Base-by-base conservation (phyloP, 306 rosid species). In the Alnus rubra region DNA sequence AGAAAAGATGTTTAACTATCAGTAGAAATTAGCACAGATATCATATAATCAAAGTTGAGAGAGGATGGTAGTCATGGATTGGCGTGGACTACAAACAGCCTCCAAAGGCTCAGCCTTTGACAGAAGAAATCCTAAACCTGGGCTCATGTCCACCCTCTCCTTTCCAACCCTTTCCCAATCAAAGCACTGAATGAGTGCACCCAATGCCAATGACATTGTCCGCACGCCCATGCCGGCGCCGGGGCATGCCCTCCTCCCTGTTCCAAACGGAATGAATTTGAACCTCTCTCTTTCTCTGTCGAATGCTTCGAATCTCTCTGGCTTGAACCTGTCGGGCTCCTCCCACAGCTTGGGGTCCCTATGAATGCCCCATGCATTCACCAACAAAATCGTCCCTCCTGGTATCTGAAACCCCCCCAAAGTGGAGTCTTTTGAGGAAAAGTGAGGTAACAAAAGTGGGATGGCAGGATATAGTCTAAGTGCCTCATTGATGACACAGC, bases 351-450 rank as follows among this genome's bases (percentile, higher is more conserved):
- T 63, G 4, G 87, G 48, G 16, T 89, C 87, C 2, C 86, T 78
- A 0, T 89, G 90, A 14, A 89, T 35, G 53, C 81, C 81, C 90
- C 90, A 89, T 53, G 76, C 16, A 60, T 87, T 89, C n/a, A 79
- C 79, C 7, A 89, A 18, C 45, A 89, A 31, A 78, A 73, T 83
- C 35, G 90, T 89, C 60, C 88, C 90, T 42, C 31, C n/a, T 51
- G 89, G 82, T 1, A 89, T 70, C 10, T 86, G 81, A 63, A 5
- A 89, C 3, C 89, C 90, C 10, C 87, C 80, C 1, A 89, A 82
- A 0, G 18, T 60, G 77, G 89, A 86, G 44, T 59, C 53, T 0
- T n/a, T 5, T 8, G 86, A 79, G 0, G 91, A 82, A 10, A 85
- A 87, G 3, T 89, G 93, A 2, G 89, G 93, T 6, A 80, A 0